Evolutionary conservation across 495 filamentous ascomycete genomes (phyloP), one percentile per base, ranked within the genome.

Genomic region (Podospora appendiculata): DNA sequence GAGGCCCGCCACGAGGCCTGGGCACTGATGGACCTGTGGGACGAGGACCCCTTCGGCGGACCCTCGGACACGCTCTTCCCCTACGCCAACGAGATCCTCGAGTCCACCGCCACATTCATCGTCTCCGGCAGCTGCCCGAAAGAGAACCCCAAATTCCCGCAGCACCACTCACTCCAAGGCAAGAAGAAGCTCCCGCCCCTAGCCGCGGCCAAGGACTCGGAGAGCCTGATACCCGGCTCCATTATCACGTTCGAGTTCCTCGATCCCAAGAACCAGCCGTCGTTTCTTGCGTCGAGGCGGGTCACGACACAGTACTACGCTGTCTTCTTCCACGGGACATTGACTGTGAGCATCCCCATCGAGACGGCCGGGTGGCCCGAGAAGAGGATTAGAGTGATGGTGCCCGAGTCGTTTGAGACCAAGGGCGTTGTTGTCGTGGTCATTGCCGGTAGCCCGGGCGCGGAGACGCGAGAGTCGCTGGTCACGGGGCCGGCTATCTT

Each of bases 81-180:
- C 0, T 79, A 78, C 55, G 74, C 78, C 18, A 77, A 75, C 59
- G 64, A 79, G 60, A 71, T 80, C 47, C 70, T 80, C 25, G 71
- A 79, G 51, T 65, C 59, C 19, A 80, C 76, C n/a, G 72, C 70
- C 53, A 55, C 46, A 17, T 76, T 75, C 60, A 64, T 80, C 52
- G 56, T 78, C 3, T 70, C 73, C 0, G 73, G 73, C 1, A 73
- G 68, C 61, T 80, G 76, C 55, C 76, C 76, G 7, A 19, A 52
- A 8, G 63, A 64, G 47, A 80, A 80, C 59, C 77, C 77, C 0
- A 50, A 52, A 33, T 80, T 74, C 52, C 77, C 77, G 13, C 55
- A 60, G 35, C 74, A 74, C n/a, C 62, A 63, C 13, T 74, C 25
- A 5, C 25, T 25, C 25, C 25, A 25, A 2, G 25, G 25, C 25